phyloP scores from a whole-genome alignment of 1,284 basidiomycete genomes.

The Abortiporus biennis region DNA sequence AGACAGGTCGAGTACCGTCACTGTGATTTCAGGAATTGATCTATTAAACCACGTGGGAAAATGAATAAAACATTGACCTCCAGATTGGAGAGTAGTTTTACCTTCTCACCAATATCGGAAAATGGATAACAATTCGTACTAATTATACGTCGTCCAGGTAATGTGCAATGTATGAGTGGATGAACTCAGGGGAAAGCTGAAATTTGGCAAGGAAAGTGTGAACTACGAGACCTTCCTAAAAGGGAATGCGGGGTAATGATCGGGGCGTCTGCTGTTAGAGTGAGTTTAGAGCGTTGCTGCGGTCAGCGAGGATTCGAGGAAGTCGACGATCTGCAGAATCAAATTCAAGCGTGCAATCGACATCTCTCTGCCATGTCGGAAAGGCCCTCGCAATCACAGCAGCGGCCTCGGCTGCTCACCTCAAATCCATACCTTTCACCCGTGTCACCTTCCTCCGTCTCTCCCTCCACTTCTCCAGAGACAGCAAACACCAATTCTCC shows the following conservation, averaged over 20 bases:
- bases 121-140: too few relatives aligned
- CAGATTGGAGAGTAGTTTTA: background rate
- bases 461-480: constrained; percentile 10
- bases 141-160: background rate
- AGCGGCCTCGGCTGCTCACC: constrained; percentile 10
- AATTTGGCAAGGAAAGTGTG: background rate
- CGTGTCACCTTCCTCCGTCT: constrained; percentile 3
- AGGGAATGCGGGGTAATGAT: background rate
- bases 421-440: constrained; percentile 9
- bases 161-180: background rate
- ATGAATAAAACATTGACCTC: background rate
- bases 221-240: constrained; percentile 3
- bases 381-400: constrained; percentile 2
- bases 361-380: constrained; percentile 6
- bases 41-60: background rate
- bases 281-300: background rate
- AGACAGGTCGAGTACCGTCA: too few relatives aligned
- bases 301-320: background rate
- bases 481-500: constrained; percentile 6
- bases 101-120: too few relatives aligned
- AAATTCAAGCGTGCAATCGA: background rate
- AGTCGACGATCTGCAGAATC: background rate
- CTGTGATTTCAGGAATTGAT: background rate
- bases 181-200: background rate
- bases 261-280: background rate